phyloP scores from a whole-genome alignment of 2,329 filamentous ascomycete genomes.

The Talaromyces sp. region DNA sequence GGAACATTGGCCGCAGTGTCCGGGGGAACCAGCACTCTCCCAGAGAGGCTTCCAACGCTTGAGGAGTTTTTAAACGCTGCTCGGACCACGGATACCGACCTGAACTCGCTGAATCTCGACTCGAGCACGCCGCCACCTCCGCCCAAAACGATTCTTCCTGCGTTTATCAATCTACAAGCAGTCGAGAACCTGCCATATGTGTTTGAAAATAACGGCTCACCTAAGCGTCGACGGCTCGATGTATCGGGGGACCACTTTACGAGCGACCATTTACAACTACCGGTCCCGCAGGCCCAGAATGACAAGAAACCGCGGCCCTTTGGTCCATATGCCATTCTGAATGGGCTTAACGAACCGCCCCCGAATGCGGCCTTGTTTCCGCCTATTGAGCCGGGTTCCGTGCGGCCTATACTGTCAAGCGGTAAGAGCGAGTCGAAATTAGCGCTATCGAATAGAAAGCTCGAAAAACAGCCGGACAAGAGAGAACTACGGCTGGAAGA shows the following conservation, averaged over 20 bases:
- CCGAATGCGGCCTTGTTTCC: constrained; percentile 58
- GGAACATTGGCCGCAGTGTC: constrained; percentile 18
- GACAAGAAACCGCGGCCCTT: constrained; percentile 40
- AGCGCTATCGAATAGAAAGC: constrained; percentile 7
- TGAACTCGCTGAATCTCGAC: constrained; percentile 17
- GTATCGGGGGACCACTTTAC: constrained; percentile 33
- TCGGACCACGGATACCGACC: constrained; percentile 30
- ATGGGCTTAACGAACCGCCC: constrained; percentile 59
- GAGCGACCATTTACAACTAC: constrained; percentile 42
- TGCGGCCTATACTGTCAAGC: constrained; percentile 32
- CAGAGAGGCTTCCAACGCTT: constrained; percentile 32
- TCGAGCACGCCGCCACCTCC: constrained; percentile 30
- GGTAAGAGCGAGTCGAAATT: constrained; percentile 19
- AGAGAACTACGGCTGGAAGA: constrained; percentile 32
- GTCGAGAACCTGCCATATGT: constrained; percentile 40
- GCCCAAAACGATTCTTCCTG: constrained; percentile 38
- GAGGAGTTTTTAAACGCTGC: constrained; percentile 32
- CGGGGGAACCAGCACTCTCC: constrained; percentile 23
- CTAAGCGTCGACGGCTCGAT: constrained; percentile 42
- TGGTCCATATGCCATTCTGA: constrained; percentile 46
- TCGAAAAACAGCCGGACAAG: constrained; percentile 23
- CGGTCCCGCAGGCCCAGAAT: constrained; percentile 41
- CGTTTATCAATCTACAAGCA: constrained; percentile 44
- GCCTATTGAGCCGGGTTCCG: constrained; percentile 51
- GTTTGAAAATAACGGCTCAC: constrained; percentile 33